Base-by-base conservation (phyloP, 495 filamentous ascomycete genomes). In the Clavariopsis aquatica region DNA sequence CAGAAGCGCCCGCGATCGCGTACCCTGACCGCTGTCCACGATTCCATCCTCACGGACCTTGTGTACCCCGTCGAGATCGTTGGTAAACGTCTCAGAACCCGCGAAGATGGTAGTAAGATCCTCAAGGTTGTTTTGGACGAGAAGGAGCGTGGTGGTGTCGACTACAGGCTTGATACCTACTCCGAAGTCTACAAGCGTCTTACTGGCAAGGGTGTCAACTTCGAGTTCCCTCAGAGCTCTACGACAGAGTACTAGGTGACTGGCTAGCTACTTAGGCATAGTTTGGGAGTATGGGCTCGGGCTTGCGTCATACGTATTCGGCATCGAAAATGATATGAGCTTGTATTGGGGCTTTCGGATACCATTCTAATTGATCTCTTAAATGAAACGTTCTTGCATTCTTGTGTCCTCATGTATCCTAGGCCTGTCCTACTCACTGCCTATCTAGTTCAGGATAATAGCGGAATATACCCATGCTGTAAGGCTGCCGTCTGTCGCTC, bases 11-110 rank as follows among this genome's bases (percentile, higher is more conserved):
- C 94, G 56, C 92, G 93, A 72, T 95, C 91, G 69, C 91, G 94
- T 77, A 98, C 94, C 73, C 87, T 98, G 73, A 97, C 94, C 43
- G 90, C 94, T 62, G 94, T 98, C 71, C 94, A 98, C 86, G 94
- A 98, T 74, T 85, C 92, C 71, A 95, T 98, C 82, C 90, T 98
- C 70, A 78, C 78, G 72, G 94, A 98, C 79, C 89, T 98, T 71
- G 95, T 98, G 81, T 98, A 90, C 87, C 94, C 94, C 75, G 95
- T 97, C 72, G 94, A 98, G 89, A 98, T 98, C 73, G 94, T 98
- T 73, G 94, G 94, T 80, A 98, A 98, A 91, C 89, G 94, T 74
- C 80, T 88, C 76, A 86, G 93, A 78, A 97, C 93, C 80, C 89
- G 94, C 82, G 93, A 96, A 84, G 94, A 98, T 80, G 90, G 91